Base-by-base conservation (phyloP, 371 early-diverging fungal species). In the Dichotomocladium elegans region DNA sequence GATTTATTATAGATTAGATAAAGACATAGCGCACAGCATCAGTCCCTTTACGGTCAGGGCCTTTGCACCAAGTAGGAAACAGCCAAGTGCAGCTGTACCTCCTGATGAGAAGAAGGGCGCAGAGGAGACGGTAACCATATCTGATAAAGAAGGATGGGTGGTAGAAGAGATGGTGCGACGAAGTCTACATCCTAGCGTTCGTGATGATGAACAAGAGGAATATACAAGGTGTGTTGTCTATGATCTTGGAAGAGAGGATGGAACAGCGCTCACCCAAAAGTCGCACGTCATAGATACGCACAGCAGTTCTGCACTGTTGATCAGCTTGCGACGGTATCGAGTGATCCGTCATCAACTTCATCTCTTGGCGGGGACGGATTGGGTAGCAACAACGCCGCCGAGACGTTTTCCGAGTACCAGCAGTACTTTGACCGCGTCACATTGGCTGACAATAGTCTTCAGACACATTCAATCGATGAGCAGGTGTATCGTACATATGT, bases 151-250 rank as follows among this genome's bases (percentile, higher is more conserved):
- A 12, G 52, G 58, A 10, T 76, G 79, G 76, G 58, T 72, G 5
- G 78, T 80, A 30, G 81, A 83, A 50, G 70, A 75, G 0, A 68
- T 85, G 15, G 74, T 75, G 1, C 60, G 68, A 11, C 66, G 77
- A 14, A 68, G 80, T 46, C 68, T 83, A 19, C 78, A 87, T 21
- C 88, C 88, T 9, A 57, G 53, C 5, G 78, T 86, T 27, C 70
- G 74, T 4, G 55, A 58, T 3, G 53, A 58, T 4, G 86, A 87
- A 51, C 54, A 60, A 4, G 70, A 78, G 28, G 86, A 85, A 54
- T 87, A 87, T 49, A 67, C 61, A 60, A 73, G 80, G 76, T 86
- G 76, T 40, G 54, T 55, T 22, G 26, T n/a, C 6, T 21, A 4
- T n/a, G n/a, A n/a, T n/a, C n/a, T n/a, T n/a, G n/a, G n/a, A n/a